Evolutionary conservation across 2,329 filamentous ascomycete genomes (phyloP).

Genomic region (Trichoderma cornu-damae): DNA sequence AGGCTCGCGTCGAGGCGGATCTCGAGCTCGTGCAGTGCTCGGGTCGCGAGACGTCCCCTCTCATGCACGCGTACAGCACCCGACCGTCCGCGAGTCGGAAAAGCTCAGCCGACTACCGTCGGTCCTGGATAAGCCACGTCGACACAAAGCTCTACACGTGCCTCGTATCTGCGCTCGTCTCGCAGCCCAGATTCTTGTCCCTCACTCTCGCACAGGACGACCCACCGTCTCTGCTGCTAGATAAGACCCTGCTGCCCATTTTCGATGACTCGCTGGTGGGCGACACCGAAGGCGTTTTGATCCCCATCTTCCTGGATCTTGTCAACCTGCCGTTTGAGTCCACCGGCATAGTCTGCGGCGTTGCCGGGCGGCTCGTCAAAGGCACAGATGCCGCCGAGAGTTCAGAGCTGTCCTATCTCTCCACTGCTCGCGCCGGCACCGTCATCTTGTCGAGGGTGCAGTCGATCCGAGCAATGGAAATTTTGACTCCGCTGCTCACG

Average conservation of each 20-base stretch:
- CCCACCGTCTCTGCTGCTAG: slow-evolving; percentile 66
- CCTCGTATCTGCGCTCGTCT: slow-evolving; percentile 55
- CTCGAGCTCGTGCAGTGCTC: slow-evolving; percentile 80
- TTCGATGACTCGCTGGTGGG: slow-evolving; percentile 73
- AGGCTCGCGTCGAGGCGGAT: slow-evolving; percentile 62
- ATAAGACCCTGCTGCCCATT: slow-evolving; percentile 59
- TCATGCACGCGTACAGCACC: slow-evolving; percentile 36
- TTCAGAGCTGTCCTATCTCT: slow-evolving; percentile 84
- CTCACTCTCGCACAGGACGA: slow-evolving; percentile 69
- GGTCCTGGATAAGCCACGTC: slow-evolving; percentile 54
- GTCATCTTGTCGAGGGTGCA: slow-evolving; percentile 79
- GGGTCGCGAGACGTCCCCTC: slow-evolving; percentile 49
- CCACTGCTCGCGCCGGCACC: slow-evolving; percentile 80
- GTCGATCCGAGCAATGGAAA: slow-evolving; percentile 65
- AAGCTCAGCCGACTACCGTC: slow-evolving; percentile 31
- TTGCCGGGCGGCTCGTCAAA: slow-evolving; percentile 75
- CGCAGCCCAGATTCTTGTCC: slow-evolving; percentile 65
- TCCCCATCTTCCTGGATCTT: slow-evolving; percentile 86
- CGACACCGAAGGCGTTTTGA: slow-evolving; percentile 63
- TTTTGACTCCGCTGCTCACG: slow-evolving; percentile 52
- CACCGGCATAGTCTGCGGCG: slow-evolving; percentile 91
- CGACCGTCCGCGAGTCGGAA: slow-evolving; percentile 36
- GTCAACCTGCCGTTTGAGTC: slow-evolving; percentile 76
- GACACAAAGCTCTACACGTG: slow-evolving; percentile 60
- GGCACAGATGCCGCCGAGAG: slow-evolving; percentile 54